These are phyloP conservation scores for Begonia fuchsioides DNA, from an alignment of 306 rosid genomes.

Conservation along the genomic window DNA sequence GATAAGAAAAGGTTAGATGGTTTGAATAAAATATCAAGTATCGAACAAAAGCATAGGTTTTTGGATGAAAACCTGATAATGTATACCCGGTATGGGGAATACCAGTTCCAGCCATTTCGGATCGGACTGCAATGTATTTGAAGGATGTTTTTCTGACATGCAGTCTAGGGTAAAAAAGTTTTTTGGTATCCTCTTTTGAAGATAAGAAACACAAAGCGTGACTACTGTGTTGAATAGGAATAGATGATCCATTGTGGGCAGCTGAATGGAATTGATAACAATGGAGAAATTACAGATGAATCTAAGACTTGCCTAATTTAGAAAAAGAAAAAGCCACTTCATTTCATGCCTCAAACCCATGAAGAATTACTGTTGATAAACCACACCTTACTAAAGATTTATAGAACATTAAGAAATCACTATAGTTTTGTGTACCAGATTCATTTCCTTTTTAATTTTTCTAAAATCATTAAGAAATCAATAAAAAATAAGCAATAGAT, in stretches of 20 bases:
- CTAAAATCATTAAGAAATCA: neutral
- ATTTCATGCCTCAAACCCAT: neutral
- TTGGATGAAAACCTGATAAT: conserved; percentile 38
- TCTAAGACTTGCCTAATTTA: too few relatives aligned
- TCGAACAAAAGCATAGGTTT: conserved; percentile 6
- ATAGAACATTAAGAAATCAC: neutral
- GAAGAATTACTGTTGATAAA: neutral
- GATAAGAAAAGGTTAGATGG: conserved; percentile 1
- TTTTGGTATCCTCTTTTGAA: conserved; percentile 15
- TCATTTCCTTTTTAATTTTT: neutral
- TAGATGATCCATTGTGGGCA: conserved; percentile 17
- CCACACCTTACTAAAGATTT: neutral
- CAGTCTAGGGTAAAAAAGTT: conserved; percentile 14
- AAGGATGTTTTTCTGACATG: conserved; percentile 12
- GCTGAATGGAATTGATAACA: conserved; percentile 25
- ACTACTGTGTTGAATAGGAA: conserved; percentile 18
- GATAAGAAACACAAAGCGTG: conserved; percentile 10
- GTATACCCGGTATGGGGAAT: conserved; percentile 27
- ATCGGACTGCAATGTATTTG: conserved; percentile 34
- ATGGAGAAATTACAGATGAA: too few relatives aligned
- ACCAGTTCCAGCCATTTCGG: conserved; percentile 44
- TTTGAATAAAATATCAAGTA: neutral
- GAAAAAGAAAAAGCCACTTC: neutral
- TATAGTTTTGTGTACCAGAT: too few relatives aligned
- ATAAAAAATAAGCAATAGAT: neutral